Evolutionary conservation across 257 asterid species (phyloP), one percentile per base, ranked within the genome.

Genomic region (Rubia yunnanensis): DNA sequence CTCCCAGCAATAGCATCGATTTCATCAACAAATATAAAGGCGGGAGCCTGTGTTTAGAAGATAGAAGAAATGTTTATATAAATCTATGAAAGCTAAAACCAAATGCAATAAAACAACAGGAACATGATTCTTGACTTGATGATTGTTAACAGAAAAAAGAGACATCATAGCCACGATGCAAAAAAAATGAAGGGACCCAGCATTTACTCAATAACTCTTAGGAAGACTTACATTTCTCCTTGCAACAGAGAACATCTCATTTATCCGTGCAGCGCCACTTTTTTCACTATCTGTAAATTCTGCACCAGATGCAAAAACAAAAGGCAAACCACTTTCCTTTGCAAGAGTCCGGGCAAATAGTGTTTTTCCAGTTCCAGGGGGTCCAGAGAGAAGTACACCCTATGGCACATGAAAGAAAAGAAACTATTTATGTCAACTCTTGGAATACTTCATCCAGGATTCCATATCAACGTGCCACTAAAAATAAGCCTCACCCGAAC

Each of bases 1-100:
- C 96, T 83, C 79, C 99, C 99, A 79, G 97, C 97, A 76, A 92
- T 87, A 76, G 99, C 99, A 85, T 92, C 99, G 75, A 92, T 89
- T 85, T 92, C 99, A 73, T 92, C 99, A 75, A 92, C 84, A 83
- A 92, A 92, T 61, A 92, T 82, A 81, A 92, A 89, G 54, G 95
- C 86, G 46, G 99, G 99, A 75, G 99, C 99, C 99, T 92, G 82
- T 78, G 77, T 68, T 72, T 70, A 66, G 50, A 57, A 73, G 70
- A 70, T 70, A 18, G 31, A 44, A 18, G 61, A 69, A 53, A n/a
- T n/a, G n/a, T n/a, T n/a, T n/a, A n/a, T n/a, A n/a, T n/a, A 66
- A 26, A 1, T 35, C 31, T n/a, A 54, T 38, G n/a, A n/a, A n/a
- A 39, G 14, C 48, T 10, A 2, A 7, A 32, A 10, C 26, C 48